Evolutionary conservation across 1,139 yeast genomes (phyloP), one percentile per base, ranked within the genome.

Genomic region (Waltiozyma sp.): DNA sequence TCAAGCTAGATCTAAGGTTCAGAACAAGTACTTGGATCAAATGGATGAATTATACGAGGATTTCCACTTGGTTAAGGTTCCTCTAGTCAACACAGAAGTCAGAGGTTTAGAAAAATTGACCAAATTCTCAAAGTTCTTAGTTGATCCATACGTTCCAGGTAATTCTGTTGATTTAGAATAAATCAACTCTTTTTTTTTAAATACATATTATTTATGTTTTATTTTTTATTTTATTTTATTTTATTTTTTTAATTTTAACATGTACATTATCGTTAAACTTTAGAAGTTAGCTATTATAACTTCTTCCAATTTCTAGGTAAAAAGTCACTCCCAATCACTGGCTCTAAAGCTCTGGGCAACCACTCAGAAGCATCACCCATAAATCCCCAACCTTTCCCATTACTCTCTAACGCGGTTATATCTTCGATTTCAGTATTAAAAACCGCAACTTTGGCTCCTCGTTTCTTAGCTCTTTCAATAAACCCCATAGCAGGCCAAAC

Each of bases 401-500:
- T 62, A 0, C 73, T 71, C 0, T 62, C 55, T 38, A 69, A 51
- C 6, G 70, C 66, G 16, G 19, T 23, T 9, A 35, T 9, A 64
- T 64, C 28, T 61, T 64, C 81, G 21, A 70, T 69, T 44, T 79
- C 87, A 1, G 82, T 80, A 56, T 87, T 86, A 63, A 87, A 87
- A 1, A 87, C 74, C 0, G 95, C 95, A 28, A 86, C 84, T 51
- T 77, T 78, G 1, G 95, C 95, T 2, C 95, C 94, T 45, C 76
- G 75, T 47, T 68, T 68, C 45, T 67, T 68, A 2, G 84, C 85
- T 49, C 89, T 67, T 49, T 87, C 94, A 21, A 87, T 91, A 57
- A 84, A 87, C 23, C 94, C 86, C 47, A 89, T 87, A 2, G 95
- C 95, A 1, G 96, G 96, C 78, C 93, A 87, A 1, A 84, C 89